Conservation (phyloP, 2,329 filamentous ascomycete genomes). For the Seiridium cupressi region DNA sequence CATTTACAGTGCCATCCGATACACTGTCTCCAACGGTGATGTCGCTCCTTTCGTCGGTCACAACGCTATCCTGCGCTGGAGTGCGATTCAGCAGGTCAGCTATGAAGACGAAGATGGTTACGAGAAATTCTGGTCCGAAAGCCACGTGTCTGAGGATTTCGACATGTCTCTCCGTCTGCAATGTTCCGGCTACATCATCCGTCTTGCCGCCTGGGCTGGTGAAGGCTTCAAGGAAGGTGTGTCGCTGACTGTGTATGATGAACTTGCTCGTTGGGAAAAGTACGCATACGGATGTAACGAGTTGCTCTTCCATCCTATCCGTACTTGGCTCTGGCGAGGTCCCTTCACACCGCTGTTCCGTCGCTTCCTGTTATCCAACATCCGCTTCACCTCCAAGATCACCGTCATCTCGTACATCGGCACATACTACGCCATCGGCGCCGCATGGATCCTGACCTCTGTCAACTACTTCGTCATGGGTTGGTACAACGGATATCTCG, state of each 20-base stretch:
- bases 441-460: conserved; percentile 64
- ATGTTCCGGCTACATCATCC: conserved; percentile 64
- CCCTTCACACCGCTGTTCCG: conserved; percentile 66
- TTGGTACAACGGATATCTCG: conserved; percentile 66
- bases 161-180: conserved; percentile 74
- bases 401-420: conserved; percentile 59
- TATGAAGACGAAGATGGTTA: conserved; percentile 56
- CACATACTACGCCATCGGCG: conserved; percentile 70
- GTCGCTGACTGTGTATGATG: conserved; percentile 71
- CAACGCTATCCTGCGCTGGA: conserved; percentile 74
- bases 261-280: conserved; percentile 71
- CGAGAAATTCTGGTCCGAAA: conserved; percentile 72
- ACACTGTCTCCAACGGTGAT: conserved; percentile 69
- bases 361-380: conserved; percentile 58
- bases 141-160: conserved; percentile 75
- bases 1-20: conserved; percentile 72
- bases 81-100: conserved; percentile 57
- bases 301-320: conserved; percentile 66
- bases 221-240: conserved; percentile 74
- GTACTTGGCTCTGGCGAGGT: conserved; percentile 58
- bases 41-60: conserved; percentile 75
- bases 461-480: conserved; percentile 72
- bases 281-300: conserved; percentile 72
- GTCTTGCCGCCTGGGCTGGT: conserved; percentile 66
- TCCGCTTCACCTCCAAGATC: conserved; percentile 64